phyloP scores from a whole-genome alignment of 83 land plant species.

The Picea abies region DNA sequence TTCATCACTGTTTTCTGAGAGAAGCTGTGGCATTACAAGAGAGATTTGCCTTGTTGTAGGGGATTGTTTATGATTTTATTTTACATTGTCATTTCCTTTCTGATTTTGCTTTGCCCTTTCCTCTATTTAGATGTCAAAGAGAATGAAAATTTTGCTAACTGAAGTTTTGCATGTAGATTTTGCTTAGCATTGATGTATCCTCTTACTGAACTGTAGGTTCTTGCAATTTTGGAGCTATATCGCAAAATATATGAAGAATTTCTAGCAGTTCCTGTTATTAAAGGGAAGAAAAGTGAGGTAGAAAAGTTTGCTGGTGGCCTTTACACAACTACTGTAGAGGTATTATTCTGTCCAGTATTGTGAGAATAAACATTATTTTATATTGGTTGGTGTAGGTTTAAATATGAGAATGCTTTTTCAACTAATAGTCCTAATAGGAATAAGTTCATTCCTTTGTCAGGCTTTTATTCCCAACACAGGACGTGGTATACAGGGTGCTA shows the following conservation, averaged over 20 bases:
- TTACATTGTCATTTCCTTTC: not conserved
- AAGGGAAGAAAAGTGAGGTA: conserved; percentile 91
- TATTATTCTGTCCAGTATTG: conserved; percentile 20
- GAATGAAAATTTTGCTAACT: not conserved
- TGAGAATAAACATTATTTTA: not conserved
- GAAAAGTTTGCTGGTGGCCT: conserved; percentile 99
- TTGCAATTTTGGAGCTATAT: conserved; percentile 81
- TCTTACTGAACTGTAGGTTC: conserved; percentile 55
- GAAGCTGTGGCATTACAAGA: not conserved
- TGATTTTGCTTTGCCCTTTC: too few relatives aligned
- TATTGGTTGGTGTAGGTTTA: not conserved
- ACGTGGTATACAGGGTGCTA: conserved; percentile 98
- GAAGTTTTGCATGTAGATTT: not conserved
- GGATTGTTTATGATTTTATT: not conserved
- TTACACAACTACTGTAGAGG: conserved; percentile 99
- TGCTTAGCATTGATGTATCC: not conserved
- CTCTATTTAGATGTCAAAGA: not conserved
- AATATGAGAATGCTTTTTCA: conserved; percentile 8
- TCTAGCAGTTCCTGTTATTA: conserved; percentile 92
- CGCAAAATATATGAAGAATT: conserved; percentile 94
- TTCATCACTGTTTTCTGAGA: not conserved
- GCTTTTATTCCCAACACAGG: conserved; percentile 98
- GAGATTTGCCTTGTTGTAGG: not conserved
- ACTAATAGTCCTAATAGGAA: not conserved
- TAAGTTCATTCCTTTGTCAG: conserved; percentile 32